Percentiles rank a stretch among this genome's conserved stretches.
phyloP scores from a whole-genome alignment of 2,329 filamentous ascomycete species.

The Botrytis paeoniae region DNA sequence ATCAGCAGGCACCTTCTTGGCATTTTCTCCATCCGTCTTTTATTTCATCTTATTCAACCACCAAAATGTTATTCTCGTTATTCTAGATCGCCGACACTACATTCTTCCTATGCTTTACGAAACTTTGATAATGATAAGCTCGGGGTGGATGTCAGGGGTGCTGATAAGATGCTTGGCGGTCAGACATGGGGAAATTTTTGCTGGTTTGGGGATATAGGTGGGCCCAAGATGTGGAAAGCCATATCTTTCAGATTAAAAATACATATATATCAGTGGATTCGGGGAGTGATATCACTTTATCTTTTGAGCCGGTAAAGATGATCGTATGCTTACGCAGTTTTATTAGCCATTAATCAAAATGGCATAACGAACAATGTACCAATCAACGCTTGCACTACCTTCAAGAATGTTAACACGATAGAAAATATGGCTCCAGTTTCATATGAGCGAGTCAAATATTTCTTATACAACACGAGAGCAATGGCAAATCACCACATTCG shows the following conservation, averaged over 20 bases:
- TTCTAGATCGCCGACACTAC: not conserved
- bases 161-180: not conserved
- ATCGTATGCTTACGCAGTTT: not conserved
- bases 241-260: not conserved
- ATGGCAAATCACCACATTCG: too few relatives aligned
- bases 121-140: not conserved
- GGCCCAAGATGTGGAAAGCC: not conserved
- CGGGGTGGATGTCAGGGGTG: not conserved
- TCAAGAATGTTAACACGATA: not conserved
- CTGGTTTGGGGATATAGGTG: not conserved
- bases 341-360: not conserved
- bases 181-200: not conserved
- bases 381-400: not conserved
- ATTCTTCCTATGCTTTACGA: not conserved
- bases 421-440: not conserved
- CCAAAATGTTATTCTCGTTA: not conserved
- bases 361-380: not conserved
- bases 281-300: not conserved
- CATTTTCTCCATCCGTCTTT: not conserved
- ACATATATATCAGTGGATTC: not conserved
- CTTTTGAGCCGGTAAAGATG: not conserved
- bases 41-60: not conserved
- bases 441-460: not conserved
- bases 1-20: not conserved
- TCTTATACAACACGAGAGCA: not conserved